Percentiles rank a stretch among this genome's conserved stretches.
Conservation (phyloP, 306 rosid genomes). For the Fragaria iinumae region DNA sequence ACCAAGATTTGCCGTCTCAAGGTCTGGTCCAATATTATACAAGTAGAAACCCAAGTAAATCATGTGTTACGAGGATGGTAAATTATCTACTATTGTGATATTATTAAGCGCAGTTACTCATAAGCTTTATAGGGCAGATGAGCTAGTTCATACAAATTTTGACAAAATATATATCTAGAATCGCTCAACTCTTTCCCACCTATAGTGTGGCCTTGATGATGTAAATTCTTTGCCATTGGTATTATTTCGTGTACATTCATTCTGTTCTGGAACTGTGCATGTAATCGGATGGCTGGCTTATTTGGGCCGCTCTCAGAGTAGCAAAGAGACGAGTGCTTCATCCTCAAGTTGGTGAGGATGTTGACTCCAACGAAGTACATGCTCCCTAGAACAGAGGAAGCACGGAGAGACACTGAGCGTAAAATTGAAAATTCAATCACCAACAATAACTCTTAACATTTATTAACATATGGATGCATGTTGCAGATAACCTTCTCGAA, state of each 20-base stretch:
- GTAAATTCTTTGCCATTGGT: constrained; percentile 28
- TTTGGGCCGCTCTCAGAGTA: not conserved
- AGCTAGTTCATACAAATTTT: constrained; percentile 39
- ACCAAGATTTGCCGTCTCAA: constrained; percentile 95
- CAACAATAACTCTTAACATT: no score
- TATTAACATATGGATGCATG: no score
- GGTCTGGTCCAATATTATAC: constrained; percentile 91
- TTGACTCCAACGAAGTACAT: no score
- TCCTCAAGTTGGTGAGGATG: no score
- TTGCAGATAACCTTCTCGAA: no score
- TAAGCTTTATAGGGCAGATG: constrained; percentile 14
- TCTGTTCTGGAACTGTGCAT: not conserved
- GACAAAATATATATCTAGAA: constrained; percentile 34
- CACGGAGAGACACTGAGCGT: no score
- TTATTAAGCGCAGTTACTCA: not conserved
- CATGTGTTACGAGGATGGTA: constrained; percentile 23
- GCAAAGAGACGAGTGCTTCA: no score
- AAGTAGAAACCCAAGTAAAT: constrained; percentile 48
- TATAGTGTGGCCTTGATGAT: constrained; percentile 35
- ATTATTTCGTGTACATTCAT: constrained; percentile 1
- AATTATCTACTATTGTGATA: constrained; percentile 30
- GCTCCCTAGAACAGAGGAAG: no score
- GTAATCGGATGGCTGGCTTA: no score
- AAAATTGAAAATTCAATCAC: no score
- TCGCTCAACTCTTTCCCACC: constrained; percentile 16